These are phyloP conservation scores for Esteya vermicola DNA, from an alignment of 2,329 filamentous ascomycete species.

Conservation along the genomic window DNA sequence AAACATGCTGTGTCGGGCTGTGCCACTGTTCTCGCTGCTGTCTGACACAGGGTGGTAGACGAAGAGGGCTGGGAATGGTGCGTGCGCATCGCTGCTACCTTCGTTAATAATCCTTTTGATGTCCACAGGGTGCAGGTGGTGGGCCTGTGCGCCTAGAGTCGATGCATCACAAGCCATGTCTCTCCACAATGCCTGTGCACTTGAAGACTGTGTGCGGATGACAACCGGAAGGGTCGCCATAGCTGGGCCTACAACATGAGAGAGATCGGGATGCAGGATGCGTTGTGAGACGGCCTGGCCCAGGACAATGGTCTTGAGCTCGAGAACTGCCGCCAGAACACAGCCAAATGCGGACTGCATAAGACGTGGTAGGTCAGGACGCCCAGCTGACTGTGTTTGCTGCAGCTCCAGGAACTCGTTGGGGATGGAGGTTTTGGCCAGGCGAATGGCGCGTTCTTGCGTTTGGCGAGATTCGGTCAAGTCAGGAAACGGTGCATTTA, in stretches of 20 bases:
- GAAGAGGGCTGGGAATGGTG: conserved; percentile 13
- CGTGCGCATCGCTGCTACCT: conserved; percentile 8
- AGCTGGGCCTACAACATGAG: conserved; percentile 12
- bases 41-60: conserved; percentile 14
- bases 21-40: no score
- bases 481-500: conserved; percentile 13
- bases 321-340: conserved; percentile 11
- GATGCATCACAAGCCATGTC: conserved; percentile 8
- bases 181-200: conserved; percentile 8
- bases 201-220: conserved; percentile 7
- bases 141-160: conserved; percentile 4
- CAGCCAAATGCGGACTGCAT: conserved; percentile 14
- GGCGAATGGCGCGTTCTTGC: conserved; percentile 7
- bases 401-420: background rate
- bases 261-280: conserved; percentile 12
- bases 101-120: conserved; percentile 12
- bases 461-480: conserved; percentile 13
- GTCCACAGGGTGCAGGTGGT: conserved; percentile 12
- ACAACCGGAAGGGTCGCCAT: conserved; percentile 12
- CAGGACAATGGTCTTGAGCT: conserved; percentile 12
- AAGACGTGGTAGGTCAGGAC: conserved; percentile 5
- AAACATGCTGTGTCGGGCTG: no score
- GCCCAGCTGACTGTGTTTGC: background rate
- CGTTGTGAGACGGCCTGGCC: conserved; percentile 13
- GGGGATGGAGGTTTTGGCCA: conserved; percentile 4